Evolutionary conservation across 768 basidiomycete species (phyloP).

Genomic region (Trametes cinnabarina): DNA sequence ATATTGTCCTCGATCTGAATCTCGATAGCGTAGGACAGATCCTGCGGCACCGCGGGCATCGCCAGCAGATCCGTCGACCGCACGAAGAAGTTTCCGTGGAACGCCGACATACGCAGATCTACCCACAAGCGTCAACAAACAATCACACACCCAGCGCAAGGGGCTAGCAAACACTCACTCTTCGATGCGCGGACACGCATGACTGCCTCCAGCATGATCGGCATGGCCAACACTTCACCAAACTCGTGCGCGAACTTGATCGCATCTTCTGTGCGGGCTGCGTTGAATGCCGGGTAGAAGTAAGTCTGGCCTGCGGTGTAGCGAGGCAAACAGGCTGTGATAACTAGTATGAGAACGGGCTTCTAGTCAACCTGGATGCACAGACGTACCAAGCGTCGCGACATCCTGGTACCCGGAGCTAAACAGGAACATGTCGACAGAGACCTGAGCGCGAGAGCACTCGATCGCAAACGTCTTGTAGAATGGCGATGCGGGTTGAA

Average conservation of each 20-base stretch:
- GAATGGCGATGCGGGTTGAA: slow-evolving; percentile 92
- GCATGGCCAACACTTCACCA: slow-evolving; percentile 87
- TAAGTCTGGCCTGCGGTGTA: slow-evolving; percentile 98
- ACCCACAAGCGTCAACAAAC: background rate
- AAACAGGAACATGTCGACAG: slow-evolving; percentile 99
- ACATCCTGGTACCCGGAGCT: slow-evolving; percentile 93
- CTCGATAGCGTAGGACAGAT: slow-evolving; percentile 95
- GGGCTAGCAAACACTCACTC: slow-evolving; percentile 44
- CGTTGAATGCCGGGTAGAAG: slow-evolving; percentile 98
- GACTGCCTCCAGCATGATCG: slow-evolving; percentile 94
- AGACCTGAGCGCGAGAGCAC: slow-evolving; percentile 94
- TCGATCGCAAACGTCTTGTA: slow-evolving; percentile 99
- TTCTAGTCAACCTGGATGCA: background rate
- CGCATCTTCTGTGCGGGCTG: slow-evolving; percentile 89
- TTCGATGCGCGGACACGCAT: slow-evolving; percentile 98
- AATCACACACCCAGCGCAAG: background rate
- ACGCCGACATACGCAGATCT: slow-evolving; percentile 94
- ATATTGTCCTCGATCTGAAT: slow-evolving; percentile 94
- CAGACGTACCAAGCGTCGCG: slow-evolving; percentile 73
- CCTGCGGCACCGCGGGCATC: slow-evolving; percentile 94
- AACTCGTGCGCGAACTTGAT: slow-evolving; percentile 98
- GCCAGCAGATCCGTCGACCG: slow-evolving; percentile 95
- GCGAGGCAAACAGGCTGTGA: slow-evolving; percentile 82
- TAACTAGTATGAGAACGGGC: background rate
- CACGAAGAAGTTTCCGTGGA: slow-evolving; percentile 99